phyloP scores from a whole-genome alignment of 768 basidiomycete species.

The Cubamyces sp. region DNA sequence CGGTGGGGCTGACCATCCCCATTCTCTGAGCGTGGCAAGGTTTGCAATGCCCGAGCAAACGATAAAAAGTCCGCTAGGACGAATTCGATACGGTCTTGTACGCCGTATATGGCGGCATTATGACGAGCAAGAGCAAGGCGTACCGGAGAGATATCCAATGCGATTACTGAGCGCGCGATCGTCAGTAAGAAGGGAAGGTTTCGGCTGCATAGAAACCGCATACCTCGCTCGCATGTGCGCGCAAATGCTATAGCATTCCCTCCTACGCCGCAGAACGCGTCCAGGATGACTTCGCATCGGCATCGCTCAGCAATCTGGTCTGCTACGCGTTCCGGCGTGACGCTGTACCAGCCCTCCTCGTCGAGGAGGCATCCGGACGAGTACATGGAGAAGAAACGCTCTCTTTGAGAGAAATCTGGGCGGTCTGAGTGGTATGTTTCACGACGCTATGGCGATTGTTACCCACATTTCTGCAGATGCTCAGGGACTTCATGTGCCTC shows the following conservation, averaged over 20 bases:
- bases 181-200: neutral
- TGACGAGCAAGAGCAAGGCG: slow-evolving; percentile 91
- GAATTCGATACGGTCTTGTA: slow-evolving; percentile 94
- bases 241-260: slow-evolving; percentile 98
- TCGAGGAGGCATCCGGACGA: slow-evolving; percentile 85
- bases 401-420: slow-evolving; percentile 85
- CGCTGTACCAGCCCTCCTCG: slow-evolving; percentile 97
- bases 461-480: slow-evolving; percentile 83
- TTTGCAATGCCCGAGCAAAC: slow-evolving; percentile 63
- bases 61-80: slow-evolving; percentile 83
- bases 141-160: slow-evolving; percentile 82
- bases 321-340: slow-evolving; percentile 94
- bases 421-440: neutral
- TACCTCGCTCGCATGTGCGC: slow-evolving; percentile 92
- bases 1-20: slow-evolving; percentile 8
- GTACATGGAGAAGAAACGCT: slow-evolving; percentile 80
- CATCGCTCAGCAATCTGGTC: slow-evolving; percentile 92
- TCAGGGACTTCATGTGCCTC: slow-evolving; percentile 70
- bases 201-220: slow-evolving; percentile 30
- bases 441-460: neutral
- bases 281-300: slow-evolving; percentile 80
- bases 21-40: slow-evolving; percentile 18
- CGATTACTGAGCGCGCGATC: slow-evolving; percentile 70
- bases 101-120: slow-evolving; percentile 93
- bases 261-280: slow-evolving; percentile 97